Evolutionary conservation across 2,329 filamentous ascomycete species (phyloP).

Genomic region (Pseudogymnoascus sp.): DNA sequence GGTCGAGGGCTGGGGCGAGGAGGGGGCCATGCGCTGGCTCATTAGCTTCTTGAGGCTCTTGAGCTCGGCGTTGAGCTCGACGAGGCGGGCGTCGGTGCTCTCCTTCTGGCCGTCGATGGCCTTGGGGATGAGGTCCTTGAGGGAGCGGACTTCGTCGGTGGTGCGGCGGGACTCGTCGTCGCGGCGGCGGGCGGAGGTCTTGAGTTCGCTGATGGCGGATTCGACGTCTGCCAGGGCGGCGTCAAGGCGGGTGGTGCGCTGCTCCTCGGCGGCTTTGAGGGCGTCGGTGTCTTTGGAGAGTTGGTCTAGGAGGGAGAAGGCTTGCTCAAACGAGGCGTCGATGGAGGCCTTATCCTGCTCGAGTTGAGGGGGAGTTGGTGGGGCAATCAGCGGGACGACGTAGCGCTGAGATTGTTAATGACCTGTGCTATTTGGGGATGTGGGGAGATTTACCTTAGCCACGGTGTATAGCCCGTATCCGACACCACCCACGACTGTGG

Average conservation of each 20-base stretch:
- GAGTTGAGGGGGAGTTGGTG: slow-evolving; percentile 85
- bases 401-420: slow-evolving; percentile 57
- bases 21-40: slow-evolving; percentile 48
- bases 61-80: slow-evolving; percentile 78
- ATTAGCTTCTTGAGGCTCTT: slow-evolving; percentile 89
- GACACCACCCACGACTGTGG: slow-evolving; percentile 83
- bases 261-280: slow-evolving; percentile 78
- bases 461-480: slow-evolving; percentile 83
- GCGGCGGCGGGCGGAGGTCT: slow-evolving; percentile 68
- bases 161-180: slow-evolving; percentile 84
- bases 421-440: background rate
- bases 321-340: slow-evolving; percentile 86
- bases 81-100: slow-evolving; percentile 67
- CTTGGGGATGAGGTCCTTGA: slow-evolving; percentile 81
- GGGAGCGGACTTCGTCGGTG: slow-evolving; percentile 72
- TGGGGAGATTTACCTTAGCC: slow-evolving; percentile 58
- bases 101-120: slow-evolving; percentile 84
- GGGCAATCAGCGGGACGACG: slow-evolving; percentile 80
- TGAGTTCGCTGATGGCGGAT: slow-evolving; percentile 70
- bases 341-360: slow-evolving; percentile 91
- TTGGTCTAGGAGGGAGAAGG: slow-evolving; percentile 86
- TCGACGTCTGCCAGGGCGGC: slow-evolving; percentile 76
- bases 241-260: slow-evolving; percentile 77
- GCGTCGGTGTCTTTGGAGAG: slow-evolving; percentile 81
- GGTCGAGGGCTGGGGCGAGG: slow-evolving; percentile 23